These are phyloP conservation scores for Rhodofomes roseus DNA, from an alignment of 1,284 basidiomycete species.

Conservation along the genomic window DNA sequence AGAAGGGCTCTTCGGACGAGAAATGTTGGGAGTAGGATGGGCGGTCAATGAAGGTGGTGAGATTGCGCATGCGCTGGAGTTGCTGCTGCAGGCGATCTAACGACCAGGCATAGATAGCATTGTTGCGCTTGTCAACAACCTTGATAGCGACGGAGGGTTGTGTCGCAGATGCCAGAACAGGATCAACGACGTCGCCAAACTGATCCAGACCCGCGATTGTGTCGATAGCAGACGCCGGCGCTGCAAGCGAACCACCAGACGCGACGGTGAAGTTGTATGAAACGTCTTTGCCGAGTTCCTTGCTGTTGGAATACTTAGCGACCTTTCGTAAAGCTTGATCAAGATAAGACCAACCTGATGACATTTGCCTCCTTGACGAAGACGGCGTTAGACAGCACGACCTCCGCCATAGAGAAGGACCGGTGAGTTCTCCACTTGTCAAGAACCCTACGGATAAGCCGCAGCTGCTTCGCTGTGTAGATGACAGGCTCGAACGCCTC, in stretches of 20 bases:
- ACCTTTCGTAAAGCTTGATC: no score
- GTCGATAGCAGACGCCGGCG: slow-evolving; percentile 82
- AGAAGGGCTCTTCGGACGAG: slow-evolving; percentile 90
- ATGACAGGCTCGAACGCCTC: slow-evolving; percentile 72
- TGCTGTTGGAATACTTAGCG: slow-evolving; percentile 44
- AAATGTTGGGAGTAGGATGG: slow-evolving; percentile 94
- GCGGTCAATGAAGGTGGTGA: slow-evolving; percentile 88
- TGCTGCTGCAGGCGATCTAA: slow-evolving; percentile 85
- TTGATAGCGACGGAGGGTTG: slow-evolving; percentile 90
- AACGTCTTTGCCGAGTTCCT: slow-evolving; percentile 82
- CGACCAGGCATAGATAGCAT: slow-evolving; percentile 90
- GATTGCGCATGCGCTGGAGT: slow-evolving; percentile 90
- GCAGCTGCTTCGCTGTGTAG: slow-evolving; percentile 77
- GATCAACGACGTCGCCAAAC: slow-evolving; percentile 90
- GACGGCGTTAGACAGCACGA: slow-evolving; percentile 82
- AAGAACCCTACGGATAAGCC: slow-evolving; percentile 77
- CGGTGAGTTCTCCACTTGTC: slow-evolving; percentile 83
- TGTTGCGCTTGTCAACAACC: slow-evolving; percentile 84
- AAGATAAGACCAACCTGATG: slow-evolving; percentile 57
- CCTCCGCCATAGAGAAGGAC: slow-evolving; percentile 90
- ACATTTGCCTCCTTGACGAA: slow-evolving; percentile 93
- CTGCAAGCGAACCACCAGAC: slow-evolving; percentile 76
- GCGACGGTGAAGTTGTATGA: slow-evolving; percentile 91
- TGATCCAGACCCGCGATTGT: slow-evolving; percentile 86
- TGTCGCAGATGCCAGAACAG: slow-evolving; percentile 61